Conservation (phyloP, 108 stramenopile genomes). For the Skeletonema grethae region DNA sequence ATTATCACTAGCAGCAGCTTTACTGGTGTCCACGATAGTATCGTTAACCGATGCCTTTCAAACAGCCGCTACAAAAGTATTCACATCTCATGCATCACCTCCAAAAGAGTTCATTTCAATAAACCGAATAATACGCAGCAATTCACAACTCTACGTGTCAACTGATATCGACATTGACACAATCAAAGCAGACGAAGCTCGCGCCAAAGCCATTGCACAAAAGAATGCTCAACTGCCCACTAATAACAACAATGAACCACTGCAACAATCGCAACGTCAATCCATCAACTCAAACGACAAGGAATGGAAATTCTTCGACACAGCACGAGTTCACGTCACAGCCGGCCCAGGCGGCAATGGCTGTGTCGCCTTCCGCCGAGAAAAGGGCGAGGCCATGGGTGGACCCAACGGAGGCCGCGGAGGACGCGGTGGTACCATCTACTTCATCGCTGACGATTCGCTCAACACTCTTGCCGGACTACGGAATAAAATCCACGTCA, state of each 20-base stretch:
- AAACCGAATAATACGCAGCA: neutral
- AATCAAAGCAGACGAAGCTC: conserved; percentile 28
- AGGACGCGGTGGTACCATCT: conserved; percentile 84
- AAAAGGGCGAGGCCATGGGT: conserved; percentile 89
- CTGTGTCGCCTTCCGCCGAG: conserved; percentile 92
- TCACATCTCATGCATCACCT: neutral
- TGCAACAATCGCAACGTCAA: neutral
- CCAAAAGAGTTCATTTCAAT: neutral
- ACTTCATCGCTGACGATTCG: conserved; percentile 75
- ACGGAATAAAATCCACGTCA: conserved; percentile 79
- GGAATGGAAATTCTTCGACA: conserved; percentile 95
- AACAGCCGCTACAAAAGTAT: neutral
- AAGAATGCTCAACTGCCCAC: neutral
- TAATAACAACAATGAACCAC: conserved; percentile 9
- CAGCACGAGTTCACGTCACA: conserved; percentile 84
- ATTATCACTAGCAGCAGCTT: neutral
- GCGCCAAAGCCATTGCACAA: conserved; percentile 18
- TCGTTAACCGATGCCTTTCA: neutral
- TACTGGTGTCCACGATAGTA: neutral
- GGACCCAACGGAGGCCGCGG: conserved; percentile 94
- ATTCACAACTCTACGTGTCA: neutral
- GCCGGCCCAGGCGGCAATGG: conserved; percentile 95
- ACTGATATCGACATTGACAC: conserved; percentile 13
- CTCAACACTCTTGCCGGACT: conserved; percentile 90
- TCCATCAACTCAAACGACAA: conserved; percentile 58